phyloP scores from a whole-genome alignment of 495 filamentous ascomycete genomes.

The Hypoxylon crocopeplum region DNA sequence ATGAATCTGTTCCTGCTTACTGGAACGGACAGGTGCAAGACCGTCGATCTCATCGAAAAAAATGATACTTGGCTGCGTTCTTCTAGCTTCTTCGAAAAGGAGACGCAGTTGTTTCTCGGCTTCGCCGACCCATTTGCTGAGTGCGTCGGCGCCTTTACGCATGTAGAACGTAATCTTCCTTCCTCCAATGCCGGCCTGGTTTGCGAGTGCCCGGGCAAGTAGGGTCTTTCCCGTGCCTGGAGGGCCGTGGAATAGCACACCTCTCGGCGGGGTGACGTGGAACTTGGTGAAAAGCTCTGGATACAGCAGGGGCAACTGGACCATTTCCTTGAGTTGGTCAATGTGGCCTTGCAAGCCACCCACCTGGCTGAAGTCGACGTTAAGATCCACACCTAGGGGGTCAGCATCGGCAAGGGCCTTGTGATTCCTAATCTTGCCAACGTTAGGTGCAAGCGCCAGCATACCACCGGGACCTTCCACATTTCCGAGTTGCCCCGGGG shows the following conservation, averaged over 20 bases:
- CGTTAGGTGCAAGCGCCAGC: constrained; percentile 79
- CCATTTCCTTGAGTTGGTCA: constrained; percentile 97
- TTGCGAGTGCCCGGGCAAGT: constrained; percentile 87
- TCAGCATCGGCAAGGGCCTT: constrained; percentile 87
- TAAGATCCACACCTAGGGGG: constrained; percentile 88
- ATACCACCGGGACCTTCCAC: constrained; percentile 64
- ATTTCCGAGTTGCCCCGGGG: constrained; percentile 56
- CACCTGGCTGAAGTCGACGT: constrained; percentile 89
- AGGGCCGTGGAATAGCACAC: constrained; percentile 95
- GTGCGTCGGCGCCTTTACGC: constrained; percentile 95
- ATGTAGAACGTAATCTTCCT: constrained; percentile 98
- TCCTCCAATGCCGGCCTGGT: constrained; percentile 75
- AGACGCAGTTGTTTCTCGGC: constrained; percentile 92
- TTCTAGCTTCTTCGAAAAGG: constrained; percentile 93
- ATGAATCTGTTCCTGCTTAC: constrained; percentile 98
- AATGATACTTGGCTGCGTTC: constrained; percentile 96
- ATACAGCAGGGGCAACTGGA: constrained; percentile 88
- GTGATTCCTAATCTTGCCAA: constrained; percentile 85
- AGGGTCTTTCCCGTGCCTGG: constrained; percentile 98
- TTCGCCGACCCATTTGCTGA: constrained; percentile 99
- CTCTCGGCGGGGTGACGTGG: constrained; percentile 89
- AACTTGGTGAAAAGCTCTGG: constrained; percentile 93
- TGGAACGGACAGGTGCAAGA: constrained; percentile 91
- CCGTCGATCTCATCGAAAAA: constrained; percentile 99
- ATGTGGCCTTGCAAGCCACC: constrained; percentile 92